Evolutionary conservation across 2,329 filamentous ascomycete genomes (phyloP).

Genomic region (Chaetomiaceae sp.): DNA sequence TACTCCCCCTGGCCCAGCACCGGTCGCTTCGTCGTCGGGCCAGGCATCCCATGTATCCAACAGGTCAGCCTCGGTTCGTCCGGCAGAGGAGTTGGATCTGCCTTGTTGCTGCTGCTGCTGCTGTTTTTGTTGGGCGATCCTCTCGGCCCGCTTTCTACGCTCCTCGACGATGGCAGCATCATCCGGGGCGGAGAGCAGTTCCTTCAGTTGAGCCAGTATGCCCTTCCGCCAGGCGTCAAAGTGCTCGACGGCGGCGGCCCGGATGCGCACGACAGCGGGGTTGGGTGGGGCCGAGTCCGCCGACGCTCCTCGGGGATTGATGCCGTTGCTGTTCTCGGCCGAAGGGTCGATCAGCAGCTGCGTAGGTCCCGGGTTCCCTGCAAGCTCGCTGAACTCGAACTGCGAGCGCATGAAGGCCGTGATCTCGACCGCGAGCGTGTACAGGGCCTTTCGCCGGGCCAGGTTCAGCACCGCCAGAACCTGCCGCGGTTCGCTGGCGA

Average conservation of each 20-base stretch:
- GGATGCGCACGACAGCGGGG: constrained; percentile 34
- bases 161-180: constrained; percentile 44
- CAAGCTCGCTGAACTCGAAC: constrained; percentile 39
- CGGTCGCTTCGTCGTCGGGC: constrained; percentile 19
- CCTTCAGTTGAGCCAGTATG: constrained; percentile 64
- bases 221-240: constrained; percentile 74
- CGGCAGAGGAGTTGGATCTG: too few relatives aligned
- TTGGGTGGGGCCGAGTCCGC: constrained; percentile 20
- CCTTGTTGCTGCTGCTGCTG: constrained; percentile 1
- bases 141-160: constrained; percentile 41
- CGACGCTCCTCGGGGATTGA: constrained; percentile 4
- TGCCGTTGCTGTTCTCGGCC: constrained; percentile 15
- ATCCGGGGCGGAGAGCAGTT: constrained; percentile 54
- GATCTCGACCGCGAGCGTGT: constrained; percentile 47
- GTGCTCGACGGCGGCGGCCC: constrained; percentile 56
- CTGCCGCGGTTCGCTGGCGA: constrained; percentile 50
- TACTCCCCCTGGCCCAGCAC: constrained; percentile 20
- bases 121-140: constrained; percentile 34
- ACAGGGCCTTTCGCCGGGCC: constrained; percentile 47
- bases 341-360: constrained; percentile 25
- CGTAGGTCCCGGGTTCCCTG: constrained; percentile 15
- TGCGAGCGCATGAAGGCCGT: constrained; percentile 50
- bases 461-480: constrained; percentile 51
- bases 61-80: constrained; percentile 22
- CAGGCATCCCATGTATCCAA: constrained; percentile 39